Evolutionary conservation across 2,329 filamentous ascomycete species (phyloP).

Genomic region (Bipolaris victoriae): DNA sequence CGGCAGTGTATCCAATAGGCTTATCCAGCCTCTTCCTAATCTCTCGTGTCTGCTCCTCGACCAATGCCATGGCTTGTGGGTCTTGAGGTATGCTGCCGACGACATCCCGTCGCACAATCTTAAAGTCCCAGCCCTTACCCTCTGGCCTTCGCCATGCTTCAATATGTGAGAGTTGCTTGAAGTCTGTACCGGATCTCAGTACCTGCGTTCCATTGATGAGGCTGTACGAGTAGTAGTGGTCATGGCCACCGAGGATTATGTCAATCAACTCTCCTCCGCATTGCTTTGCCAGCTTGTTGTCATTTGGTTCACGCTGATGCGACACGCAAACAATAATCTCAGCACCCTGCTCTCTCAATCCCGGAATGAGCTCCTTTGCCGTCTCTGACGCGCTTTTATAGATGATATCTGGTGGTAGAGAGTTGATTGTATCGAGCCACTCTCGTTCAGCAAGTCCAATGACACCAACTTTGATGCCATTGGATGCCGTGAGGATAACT

Average conservation of each 20-base stretch:
- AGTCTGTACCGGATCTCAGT: conserved; percentile 86
- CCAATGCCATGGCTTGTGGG: conserved; percentile 63
- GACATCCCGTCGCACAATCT: conserved; percentile 76
- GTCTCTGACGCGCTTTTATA: conserved; percentile 80
- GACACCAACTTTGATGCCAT: conserved; percentile 84
- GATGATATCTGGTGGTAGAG: conserved; percentile 78
- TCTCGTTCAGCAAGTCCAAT: conserved; percentile 87
- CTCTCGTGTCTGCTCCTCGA: conserved; percentile 72
- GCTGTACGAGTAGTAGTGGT: conserved; percentile 84
- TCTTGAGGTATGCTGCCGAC: conserved; percentile 72
- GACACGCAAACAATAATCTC: conserved; percentile 83
- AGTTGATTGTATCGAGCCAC: conserved; percentile 89
- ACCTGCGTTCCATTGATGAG: conserved; percentile 81
- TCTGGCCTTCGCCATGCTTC: conserved; percentile 69
- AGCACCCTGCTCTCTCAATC: conserved; percentile 75
- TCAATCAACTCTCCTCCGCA: conserved; percentile 75
- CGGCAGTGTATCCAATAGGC: conserved; percentile 78
- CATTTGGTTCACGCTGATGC: conserved; percentile 87
- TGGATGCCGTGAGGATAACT: conserved; percentile 76
- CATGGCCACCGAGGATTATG: conserved; percentile 85
- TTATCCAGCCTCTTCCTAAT: conserved; percentile 80
- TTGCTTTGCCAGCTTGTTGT: conserved; percentile 81
- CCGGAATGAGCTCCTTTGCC: conserved; percentile 75
- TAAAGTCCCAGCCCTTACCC: conserved; percentile 73
- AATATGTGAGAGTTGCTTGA: conserved; percentile 89